Base-by-base conservation (phyloP, 805 yeast genomes). In the Debaryomyces maramus region DNA sequence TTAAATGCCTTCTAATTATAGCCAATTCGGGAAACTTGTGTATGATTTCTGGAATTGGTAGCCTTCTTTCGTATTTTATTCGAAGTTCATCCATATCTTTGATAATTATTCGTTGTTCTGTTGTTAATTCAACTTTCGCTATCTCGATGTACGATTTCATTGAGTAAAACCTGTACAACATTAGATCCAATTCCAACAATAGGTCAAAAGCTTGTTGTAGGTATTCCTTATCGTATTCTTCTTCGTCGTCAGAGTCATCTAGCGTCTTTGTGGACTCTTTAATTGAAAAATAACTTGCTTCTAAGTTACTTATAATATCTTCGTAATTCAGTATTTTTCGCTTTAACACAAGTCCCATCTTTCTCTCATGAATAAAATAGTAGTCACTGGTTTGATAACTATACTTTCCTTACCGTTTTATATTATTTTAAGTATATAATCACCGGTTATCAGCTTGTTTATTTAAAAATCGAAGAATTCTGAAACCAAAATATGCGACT, bases 1-100 rank as follows among this genome's bases (percentile, higher is more conserved):
- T 42, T 13, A 59, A 45, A 30, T 56, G 58, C 14, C 66, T 49
- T 35, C 69, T 50, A 18, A 61, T 43, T n/a, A 56, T 56, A 5
- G 61, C 53, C 31, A 64, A 45, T 16, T 40, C 52, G 6, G 54
- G 61, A 7, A 50, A 45, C 27, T 32, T 47, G 8, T 45, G 46
- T 29, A 45, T 40, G 22, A 63, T 40, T n/a, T 51, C 52, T 3
- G 54, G 51, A 9, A 58, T 38, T 15, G 58, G 59, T 17, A 62
- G 39, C 36, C 44, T 46, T 22, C 47, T 50, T 45, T 59, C 65
- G 26, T 60, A 32, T 16, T 43, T 32, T 3, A 40, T 43, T 18
- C 46, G 44, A 8, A 51, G 41, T 20, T 39, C 31, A 13, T 47
- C 44, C 22, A 63, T 45, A 16, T 42, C 41, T 15, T 51, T 44